Conservation (phyloP, 129 eudicot genomes). For the Rutidosis leptorrhynchoides region DNA sequence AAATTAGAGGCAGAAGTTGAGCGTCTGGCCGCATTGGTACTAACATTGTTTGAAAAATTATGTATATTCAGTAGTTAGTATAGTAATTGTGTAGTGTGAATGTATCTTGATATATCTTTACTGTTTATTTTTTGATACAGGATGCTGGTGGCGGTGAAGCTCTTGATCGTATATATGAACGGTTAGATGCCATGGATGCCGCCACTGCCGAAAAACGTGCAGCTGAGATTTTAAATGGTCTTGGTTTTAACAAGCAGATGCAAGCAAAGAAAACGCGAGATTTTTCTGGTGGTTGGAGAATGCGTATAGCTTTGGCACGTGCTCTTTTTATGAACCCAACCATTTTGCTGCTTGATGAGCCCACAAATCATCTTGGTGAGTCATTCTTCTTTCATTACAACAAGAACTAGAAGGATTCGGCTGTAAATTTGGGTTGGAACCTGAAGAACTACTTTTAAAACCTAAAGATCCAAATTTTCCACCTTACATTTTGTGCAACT, state of each 20-base stretch:
- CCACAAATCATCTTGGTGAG: conserved; percentile 96
- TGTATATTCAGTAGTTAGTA: background rate
- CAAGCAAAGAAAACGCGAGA: conserved; percentile 89
- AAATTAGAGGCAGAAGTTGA: conserved; percentile 83
- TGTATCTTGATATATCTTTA: background rate
- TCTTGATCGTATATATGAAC: conserved; percentile 85
- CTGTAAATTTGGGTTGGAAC: no score
- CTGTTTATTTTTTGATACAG: conserved; percentile 29
- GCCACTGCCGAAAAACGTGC: conserved; percentile 97
- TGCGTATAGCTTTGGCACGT: conserved; percentile 93
- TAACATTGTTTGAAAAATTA: background rate
- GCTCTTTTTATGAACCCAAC: conserved; percentile 97
- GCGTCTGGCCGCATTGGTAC: conserved; percentile 60
- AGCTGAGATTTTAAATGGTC: conserved; percentile 87
- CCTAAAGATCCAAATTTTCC: no score
- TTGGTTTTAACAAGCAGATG: conserved; percentile 81
- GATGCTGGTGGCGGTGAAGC: conserved; percentile 96
- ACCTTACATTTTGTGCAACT: no score
- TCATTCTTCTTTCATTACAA: background rate
- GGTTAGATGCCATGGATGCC: conserved; percentile 89
- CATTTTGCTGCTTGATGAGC: conserved; percentile 82
- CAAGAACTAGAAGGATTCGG: background rate
- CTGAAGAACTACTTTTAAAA: background rate
- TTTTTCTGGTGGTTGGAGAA: conserved; percentile 99
- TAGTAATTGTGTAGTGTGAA: no score